Evolutionary conservation across 208 protist species (phyloP).

Genomic region (Angomonas deanei): DNA sequence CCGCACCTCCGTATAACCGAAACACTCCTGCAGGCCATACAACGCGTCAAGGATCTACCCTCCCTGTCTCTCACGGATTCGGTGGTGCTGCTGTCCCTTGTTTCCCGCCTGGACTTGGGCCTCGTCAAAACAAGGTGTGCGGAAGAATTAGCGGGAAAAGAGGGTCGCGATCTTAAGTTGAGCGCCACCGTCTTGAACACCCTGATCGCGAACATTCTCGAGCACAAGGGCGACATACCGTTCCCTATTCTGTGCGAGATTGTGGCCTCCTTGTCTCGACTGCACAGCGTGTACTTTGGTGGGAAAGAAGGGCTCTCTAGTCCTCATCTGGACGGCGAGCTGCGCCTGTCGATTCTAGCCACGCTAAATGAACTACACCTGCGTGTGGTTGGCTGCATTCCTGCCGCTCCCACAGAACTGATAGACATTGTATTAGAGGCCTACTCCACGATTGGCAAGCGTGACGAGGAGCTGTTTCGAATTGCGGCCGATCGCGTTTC

Average conservation of each 20-base stretch:
- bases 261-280: not conserved
- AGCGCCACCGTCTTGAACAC: not conserved
- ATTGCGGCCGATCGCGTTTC: constrained; percentile 63
- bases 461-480: constrained; percentile 67
- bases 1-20: not conserved
- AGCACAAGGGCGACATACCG: not conserved
- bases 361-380: constrained; percentile 22
- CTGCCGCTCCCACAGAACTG: constrained; percentile 32
- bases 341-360: constrained; percentile 3
- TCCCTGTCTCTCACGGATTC: not conserved
- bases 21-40: not conserved
- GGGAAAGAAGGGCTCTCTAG: not conserved
- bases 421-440: constrained; percentile 53
- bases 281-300: not conserved
- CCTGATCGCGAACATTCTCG: not conserved
- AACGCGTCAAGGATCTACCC: not conserved
- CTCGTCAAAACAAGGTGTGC: not conserved
- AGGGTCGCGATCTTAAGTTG: not conserved
- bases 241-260: not conserved
- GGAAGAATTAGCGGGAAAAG: too few species aligned
- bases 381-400: constrained; percentile 43
- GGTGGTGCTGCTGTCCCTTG: not conserved
- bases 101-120: not conserved
- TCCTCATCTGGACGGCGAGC: not conserved
- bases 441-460: constrained; percentile 28